phyloP scores from a whole-genome alignment of 169 alveolate species.

The Cyclospora cayetanensis region DNA sequence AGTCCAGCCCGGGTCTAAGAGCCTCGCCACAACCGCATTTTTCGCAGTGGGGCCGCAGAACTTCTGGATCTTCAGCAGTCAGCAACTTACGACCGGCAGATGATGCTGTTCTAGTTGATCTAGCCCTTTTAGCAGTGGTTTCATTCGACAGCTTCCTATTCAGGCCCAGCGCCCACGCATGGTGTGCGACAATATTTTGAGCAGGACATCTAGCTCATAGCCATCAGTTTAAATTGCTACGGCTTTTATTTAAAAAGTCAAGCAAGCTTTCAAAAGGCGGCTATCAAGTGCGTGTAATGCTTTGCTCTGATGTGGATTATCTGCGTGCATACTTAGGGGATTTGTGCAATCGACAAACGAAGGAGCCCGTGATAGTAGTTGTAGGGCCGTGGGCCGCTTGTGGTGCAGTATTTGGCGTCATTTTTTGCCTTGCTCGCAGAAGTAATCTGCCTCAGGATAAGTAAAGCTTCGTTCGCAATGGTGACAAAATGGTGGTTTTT shows the following conservation, averaged over 20 bases:
- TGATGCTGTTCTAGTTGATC: neutral
- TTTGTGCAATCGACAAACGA: slow-evolving; percentile 30
- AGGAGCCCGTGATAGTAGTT: slow-evolving; percentile 52
- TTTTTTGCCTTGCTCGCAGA: neutral
- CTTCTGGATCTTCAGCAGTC: slow-evolving; percentile 49
- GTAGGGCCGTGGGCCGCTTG: slow-evolving; percentile 50
- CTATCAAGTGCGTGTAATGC: too few species aligned
- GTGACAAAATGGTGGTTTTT: too few species aligned
- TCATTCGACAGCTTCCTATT: neutral
- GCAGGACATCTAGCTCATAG: too few species aligned
- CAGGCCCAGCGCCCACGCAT: neutral
- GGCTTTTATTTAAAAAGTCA: too few species aligned
- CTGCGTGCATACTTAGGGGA: neutral
- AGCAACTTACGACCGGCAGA: slow-evolving; percentile 24
- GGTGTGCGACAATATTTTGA: too few species aligned
- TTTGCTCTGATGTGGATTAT: neutral
- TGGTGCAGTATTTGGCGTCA: slow-evolving; percentile 11
- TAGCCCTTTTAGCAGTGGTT: neutral
- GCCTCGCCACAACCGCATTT: slow-evolving; percentile 61
- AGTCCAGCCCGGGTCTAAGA: slow-evolving; percentile 58
- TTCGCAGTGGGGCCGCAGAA: slow-evolving; percentile 62
- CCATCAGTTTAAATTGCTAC: too few species aligned
- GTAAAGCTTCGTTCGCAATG: too few species aligned
- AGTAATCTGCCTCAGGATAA: too few species aligned
- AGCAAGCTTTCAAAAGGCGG: too few species aligned